These are phyloP conservation scores for Parmales sp. DNA, from an alignment of 108 stramenopile genomes.

Conservation along the genomic window DNA sequence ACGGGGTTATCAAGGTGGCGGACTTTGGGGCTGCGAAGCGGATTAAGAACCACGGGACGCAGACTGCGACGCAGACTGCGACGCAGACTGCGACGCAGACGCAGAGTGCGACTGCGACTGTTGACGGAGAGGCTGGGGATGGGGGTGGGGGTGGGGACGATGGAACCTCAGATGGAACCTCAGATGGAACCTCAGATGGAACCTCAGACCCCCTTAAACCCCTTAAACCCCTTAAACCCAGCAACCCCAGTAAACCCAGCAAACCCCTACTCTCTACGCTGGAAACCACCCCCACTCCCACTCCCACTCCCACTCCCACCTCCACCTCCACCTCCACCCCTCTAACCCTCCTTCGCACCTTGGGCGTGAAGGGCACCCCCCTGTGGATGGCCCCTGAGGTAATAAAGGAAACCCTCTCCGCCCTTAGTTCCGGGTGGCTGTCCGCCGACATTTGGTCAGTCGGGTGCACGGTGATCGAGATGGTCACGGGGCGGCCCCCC, in stretches of 20 bases:
- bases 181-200: too few species aligned
- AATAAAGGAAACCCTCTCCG: slow-evolving; percentile 15
- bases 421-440: slow-evolving; percentile 24
- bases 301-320: too few species aligned
- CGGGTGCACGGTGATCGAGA: slow-evolving; percentile 57
- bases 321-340: too few species aligned
- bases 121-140: too few species aligned
- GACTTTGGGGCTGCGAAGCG: slow-evolving; percentile 48
- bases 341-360: too few species aligned
- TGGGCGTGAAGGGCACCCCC: slow-evolving; percentile 52
- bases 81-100: neutral
- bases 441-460: slow-evolving; percentile 55
- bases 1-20: slow-evolving; percentile 46
- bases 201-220: too few species aligned
- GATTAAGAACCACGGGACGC: neutral
- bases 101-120: neutral
- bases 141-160: too few species aligned
- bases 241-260: too few species aligned
- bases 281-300: too few species aligned
- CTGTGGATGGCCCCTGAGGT: slow-evolving; percentile 65
- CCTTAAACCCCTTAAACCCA: too few species aligned
- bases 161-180: too few species aligned
- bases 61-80: neutral
- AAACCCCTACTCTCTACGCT: too few species aligned
- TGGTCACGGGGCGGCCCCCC: slow-evolving; percentile 44